These are phyloP conservation scores for Afroboletus lepidellus DNA, from an alignment of 1,284 basidiomycete genomes.

Conservation along the genomic window DNA sequence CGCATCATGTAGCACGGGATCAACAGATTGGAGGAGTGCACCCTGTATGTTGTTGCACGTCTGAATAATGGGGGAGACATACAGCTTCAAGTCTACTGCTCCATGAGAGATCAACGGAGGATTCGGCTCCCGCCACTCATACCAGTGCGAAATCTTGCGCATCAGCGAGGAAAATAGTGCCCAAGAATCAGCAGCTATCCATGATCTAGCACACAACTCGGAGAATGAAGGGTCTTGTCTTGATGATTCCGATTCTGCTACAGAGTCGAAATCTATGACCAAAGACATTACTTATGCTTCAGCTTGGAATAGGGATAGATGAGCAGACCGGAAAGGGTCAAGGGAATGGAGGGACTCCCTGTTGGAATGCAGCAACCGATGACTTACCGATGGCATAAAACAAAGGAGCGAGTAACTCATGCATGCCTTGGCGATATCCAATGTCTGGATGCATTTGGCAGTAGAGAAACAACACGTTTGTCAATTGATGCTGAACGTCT, in stretches of 20 bases:
- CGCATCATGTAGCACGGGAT: slow-evolving; percentile 76
- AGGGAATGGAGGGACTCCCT: slow-evolving; percentile 7
- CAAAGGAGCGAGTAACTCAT: slow-evolving; percentile 86
- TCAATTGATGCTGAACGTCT: slow-evolving; percentile 75
- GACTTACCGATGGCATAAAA: slow-evolving; percentile 62
- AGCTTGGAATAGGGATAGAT: slow-evolving; percentile 24
- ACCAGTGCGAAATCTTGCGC: slow-evolving; percentile 76
- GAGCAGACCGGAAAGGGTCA: slow-evolving; percentile 13
- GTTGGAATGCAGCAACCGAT: neutral
- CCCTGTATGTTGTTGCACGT: slow-evolving; percentile 79
- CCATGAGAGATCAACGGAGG: slow-evolving; percentile 43
- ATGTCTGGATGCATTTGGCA: slow-evolving; percentile 74
- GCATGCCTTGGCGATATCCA: slow-evolving; percentile 95
- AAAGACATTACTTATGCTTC: slow-evolving; percentile 27
- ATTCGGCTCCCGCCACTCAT: slow-evolving; percentile 80
- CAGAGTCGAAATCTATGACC: slow-evolving; percentile 68
- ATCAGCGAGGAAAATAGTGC: slow-evolving; percentile 77
- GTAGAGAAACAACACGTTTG: slow-evolving; percentile 83
- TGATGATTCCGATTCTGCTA: slow-evolving; percentile 38
- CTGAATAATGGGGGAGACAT: slow-evolving; percentile 78
- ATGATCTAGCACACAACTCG: slow-evolving; percentile 64
- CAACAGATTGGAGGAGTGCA: slow-evolving; percentile 69
- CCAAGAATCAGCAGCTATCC: slow-evolving; percentile 85
- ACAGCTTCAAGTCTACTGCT: slow-evolving; percentile 53
- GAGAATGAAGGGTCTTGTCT: slow-evolving; percentile 39